These are phyloP conservation scores for Nemania abortiva DNA, from an alignment of 2,329 filamentous ascomycete species.

Conservation along the genomic window DNA sequence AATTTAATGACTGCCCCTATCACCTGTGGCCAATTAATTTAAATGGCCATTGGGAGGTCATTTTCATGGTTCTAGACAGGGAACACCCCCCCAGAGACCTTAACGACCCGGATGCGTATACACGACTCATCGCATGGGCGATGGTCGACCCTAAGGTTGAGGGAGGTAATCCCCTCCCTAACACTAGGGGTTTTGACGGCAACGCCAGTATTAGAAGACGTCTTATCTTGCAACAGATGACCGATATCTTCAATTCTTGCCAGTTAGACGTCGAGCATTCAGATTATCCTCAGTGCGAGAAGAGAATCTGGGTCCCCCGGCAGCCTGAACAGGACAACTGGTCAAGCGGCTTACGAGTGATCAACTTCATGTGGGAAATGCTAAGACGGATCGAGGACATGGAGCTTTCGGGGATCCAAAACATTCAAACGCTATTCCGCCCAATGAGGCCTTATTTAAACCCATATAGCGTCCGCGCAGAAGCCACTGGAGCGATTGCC, in stretches of 20 bases:
- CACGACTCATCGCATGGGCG: background rate
- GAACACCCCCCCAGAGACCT: background rate
- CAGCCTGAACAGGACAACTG: background rate
- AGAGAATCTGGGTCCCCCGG: slow-evolving; percentile 2
- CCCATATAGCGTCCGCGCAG: background rate
- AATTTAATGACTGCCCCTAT: background rate
- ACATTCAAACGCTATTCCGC: background rate
- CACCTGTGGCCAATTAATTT: slow-evolving; percentile 7
- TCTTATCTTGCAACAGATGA: too few relatives aligned
- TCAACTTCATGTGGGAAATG: slow-evolving; percentile 8
- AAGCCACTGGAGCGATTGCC: background rate
- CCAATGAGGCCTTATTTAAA: slow-evolving; percentile 15
- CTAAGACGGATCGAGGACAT: slow-evolving; percentile 1
- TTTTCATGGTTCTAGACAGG: slow-evolving; percentile 6
- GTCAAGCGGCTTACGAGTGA: slow-evolving; percentile 4
- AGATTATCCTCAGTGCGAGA: background rate
- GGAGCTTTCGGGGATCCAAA: slow-evolving; percentile 1
- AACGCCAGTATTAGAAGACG: background rate
- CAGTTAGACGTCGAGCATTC: background rate
- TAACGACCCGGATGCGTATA: background rate
- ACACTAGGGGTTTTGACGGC: background rate
- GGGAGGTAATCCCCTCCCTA: background rate
- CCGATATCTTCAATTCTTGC: background rate
- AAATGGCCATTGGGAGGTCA: slow-evolving; percentile 2
- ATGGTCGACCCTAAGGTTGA: background rate